A percentile compares a stretch with the other conserved stretches of the same genome.
phyloP scores from a whole-genome alignment of 495 filamentous ascomycete genomes.

The Sabuloglossum arenarium region DNA sequence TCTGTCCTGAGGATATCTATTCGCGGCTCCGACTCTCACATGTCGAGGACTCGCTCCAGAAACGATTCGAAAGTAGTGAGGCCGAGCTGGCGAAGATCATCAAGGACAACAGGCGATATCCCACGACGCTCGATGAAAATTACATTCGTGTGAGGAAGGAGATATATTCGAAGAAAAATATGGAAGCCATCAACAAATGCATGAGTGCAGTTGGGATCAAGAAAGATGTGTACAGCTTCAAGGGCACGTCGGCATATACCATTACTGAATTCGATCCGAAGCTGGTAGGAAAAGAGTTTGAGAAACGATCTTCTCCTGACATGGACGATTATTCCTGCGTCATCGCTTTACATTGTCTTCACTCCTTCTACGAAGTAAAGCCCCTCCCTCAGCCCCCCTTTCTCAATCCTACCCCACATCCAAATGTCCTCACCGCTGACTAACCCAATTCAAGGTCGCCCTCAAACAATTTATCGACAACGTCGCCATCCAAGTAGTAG shows the following conservation, averaged over 20 bases:
- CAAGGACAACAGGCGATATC: conserved; percentile 22
- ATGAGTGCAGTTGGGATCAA: neutral
- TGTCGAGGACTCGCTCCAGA: conserved; percentile 15
- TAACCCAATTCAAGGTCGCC: conserved; percentile 27
- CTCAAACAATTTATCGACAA: conserved; percentile 40
- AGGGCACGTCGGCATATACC: neutral
- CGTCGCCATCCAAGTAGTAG: conserved; percentile 33
- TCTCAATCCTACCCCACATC: neutral
- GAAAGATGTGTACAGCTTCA: neutral
- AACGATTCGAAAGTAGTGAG: conserved; percentile 8
- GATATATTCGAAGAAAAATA: conserved; percentile 10
- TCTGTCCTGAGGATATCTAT: conserved; percentile 12
- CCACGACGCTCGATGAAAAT: conserved; percentile 21
- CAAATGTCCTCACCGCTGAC: too few relatives aligned
- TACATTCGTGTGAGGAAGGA: conserved; percentile 19
- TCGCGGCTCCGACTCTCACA: conserved; percentile 11
- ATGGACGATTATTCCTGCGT: conserved; percentile 19
- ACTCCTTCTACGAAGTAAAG: conserved; percentile 19
- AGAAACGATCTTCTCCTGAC: conserved; percentile 6
- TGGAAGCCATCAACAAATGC: conserved; percentile 2
- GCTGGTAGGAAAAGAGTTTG: neutral
- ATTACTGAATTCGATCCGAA: neutral
- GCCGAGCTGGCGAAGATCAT: conserved; percentile 24
- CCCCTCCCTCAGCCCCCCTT: neutral
- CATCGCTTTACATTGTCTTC: conserved; percentile 16